Evolutionary conservation across 768 basidiomycete genomes (phyloP).

Genomic region (Russula earlei): DNA sequence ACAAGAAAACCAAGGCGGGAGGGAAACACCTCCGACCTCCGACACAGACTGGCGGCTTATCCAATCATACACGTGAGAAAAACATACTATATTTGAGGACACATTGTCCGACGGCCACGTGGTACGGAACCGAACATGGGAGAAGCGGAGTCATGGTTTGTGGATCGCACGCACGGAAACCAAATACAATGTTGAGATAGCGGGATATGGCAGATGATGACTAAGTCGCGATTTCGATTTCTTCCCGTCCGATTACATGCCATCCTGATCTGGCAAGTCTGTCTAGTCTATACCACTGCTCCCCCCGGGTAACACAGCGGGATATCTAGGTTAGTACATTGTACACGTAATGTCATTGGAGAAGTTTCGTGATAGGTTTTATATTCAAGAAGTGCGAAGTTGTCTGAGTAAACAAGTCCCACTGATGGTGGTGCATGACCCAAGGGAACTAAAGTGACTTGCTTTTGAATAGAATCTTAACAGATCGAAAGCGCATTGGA

Average conservation of each 20-base stretch:
- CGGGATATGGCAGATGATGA: background rate
- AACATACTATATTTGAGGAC: background rate
- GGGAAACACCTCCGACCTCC: background rate
- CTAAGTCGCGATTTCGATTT: background rate
- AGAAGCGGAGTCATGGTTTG: background rate
- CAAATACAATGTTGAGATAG: too few species aligned
- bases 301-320: background rate
- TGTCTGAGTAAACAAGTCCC: background rate
- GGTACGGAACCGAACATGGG: background rate
- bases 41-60: background rate
- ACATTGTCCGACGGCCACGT: background rate
- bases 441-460: background rate
- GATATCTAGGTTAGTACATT: slow-evolving; percentile 13
- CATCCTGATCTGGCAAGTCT: background rate
- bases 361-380: background rate
- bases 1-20: background rate
- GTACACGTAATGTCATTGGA: background rate
- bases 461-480: background rate
- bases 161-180: background rate
- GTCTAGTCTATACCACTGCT: slow-evolving; percentile 14
- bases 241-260: too few species aligned
- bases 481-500: background rate
- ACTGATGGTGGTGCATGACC: background rate
- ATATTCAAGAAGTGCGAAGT: background rate
- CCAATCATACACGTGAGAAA: background rate